Base-by-base conservation (phyloP, 2,329 filamentous ascomycete species). In the Talaromyces sp. region DNA sequence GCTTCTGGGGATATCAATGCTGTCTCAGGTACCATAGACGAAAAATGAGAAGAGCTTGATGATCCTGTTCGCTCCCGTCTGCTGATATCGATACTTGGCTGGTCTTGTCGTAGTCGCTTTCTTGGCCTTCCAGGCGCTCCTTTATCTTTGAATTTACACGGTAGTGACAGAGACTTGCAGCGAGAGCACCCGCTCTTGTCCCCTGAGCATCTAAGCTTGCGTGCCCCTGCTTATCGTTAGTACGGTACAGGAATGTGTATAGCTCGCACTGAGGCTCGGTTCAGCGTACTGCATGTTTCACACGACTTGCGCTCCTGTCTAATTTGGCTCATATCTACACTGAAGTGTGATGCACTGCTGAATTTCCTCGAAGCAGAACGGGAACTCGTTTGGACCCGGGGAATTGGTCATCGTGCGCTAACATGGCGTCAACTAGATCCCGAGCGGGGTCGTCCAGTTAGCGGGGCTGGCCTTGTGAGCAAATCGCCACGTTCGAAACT, bases 121-220 rank as follows among this genome's bases (percentile, higher is more conserved):
- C 65, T 57, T 13, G 65, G 65, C 27, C 65, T 48, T 17, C 65
- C 65, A 4, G 65, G 65, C 1, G 54, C 49, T 22, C 65, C 65
- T 55, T 66, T 64, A 19, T 66, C 63, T 35, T 66, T 56, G 51
- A 65, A 68, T 55, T 49, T 63, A 62, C 65, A 68, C 4, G 54
- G 36, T 33, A 68, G 42, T 17, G 53, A 56, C 13, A 67, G 33
- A 27, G 50, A 45, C 2, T 58, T 56, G 50, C 65, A 68, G 20
- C 65, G 56, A 27, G 63, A 61, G 46, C 65, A 68, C 14, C 65
- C 65, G 7, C 52, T 62, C 39, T 61, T 59, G 41, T 67, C 60
- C 2, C 65, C 65, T 19, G 65, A 67, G 57, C 65, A 68, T 56
- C 57, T 60, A 40, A 68, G 63, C 57, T 68, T 68, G 19, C 65